Conservation (phyloP, 352 stramenopile species). For the Phytopythium oedochilum region DNA sequence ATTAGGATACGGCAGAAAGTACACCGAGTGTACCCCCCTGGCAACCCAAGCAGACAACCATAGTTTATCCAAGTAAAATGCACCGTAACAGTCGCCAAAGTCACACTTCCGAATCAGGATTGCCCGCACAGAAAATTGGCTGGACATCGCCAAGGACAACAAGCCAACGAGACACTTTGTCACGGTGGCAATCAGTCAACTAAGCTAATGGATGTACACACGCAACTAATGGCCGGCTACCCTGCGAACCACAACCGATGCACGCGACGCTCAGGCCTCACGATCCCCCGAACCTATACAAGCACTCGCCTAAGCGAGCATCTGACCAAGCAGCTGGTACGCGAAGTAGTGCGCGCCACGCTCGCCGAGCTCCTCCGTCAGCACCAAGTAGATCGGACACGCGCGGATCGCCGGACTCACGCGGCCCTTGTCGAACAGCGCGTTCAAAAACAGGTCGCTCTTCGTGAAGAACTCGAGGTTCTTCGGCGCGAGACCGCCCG, state of each 20-base stretch:
- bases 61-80: neutral
- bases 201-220: too few species aligned
- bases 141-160: too few species aligned
- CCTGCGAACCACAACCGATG: too few species aligned
- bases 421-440: conserved; percentile 81
- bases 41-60: neutral
- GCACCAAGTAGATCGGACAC: conserved; percentile 78
- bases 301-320: neutral
- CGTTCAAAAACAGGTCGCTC: conserved; percentile 60
- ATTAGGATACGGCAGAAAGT: too few species aligned
- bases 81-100: too few species aligned
- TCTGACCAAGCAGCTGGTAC: conserved; percentile 40
- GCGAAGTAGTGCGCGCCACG: conserved; percentile 81
- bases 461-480: conserved; percentile 91
- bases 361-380: conserved; percentile 82
- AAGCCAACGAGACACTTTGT: too few species aligned
- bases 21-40: neutral
- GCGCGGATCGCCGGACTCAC: conserved; percentile 60
- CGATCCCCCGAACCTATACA: too few species aligned
- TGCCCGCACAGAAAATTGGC: too few species aligned
- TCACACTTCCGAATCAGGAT: too few species aligned
- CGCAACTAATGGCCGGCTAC: too few species aligned
- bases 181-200: too few species aligned
- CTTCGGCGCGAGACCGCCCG: conserved; percentile 93
- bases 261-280: too few species aligned